Conservation (phyloP, 176 grass and related monocot genomes). For the Bonia amplexicaulis region DNA sequence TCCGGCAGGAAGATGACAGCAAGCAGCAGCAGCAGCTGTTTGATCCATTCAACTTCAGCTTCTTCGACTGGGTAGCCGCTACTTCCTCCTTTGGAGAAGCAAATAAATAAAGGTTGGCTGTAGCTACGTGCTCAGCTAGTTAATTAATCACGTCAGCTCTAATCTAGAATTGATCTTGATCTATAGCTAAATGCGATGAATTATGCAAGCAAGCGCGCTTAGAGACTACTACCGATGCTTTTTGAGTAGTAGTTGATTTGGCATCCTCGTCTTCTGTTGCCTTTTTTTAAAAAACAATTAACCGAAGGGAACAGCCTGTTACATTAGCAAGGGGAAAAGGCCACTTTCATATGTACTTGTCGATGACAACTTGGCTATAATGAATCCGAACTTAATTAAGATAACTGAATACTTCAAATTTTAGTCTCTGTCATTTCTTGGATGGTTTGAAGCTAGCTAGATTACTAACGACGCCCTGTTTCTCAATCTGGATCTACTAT, state of each 20-base stretch:
- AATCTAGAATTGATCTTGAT: background rate
- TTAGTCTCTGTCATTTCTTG: background rate
- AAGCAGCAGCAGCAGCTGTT: background rate
- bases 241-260: background rate
- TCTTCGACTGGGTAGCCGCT: conserved; percentile 36
- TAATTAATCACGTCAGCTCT: background rate
- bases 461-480: background rate
- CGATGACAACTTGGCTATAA: background rate
- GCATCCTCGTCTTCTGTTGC: background rate
- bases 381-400: background rate
- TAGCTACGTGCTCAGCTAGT: background rate
- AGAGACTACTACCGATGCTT: background rate
- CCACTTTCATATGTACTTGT: background rate
- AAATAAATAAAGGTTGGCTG: background rate
- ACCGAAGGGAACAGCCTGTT: background rate
- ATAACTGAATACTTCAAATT: background rate
- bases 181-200: background rate
- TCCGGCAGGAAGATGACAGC: conserved; percentile 21
- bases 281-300: background rate
- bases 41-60: conserved; percentile 56
- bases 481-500: conserved; percentile 24
- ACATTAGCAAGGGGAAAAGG: background rate
- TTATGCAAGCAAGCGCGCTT: background rate
- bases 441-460: background rate
- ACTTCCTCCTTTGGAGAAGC: background rate